These are phyloP conservation scores for Amoebophrya sp. DNA, from an alignment of 169 alveolate species.

Conservation along the genomic window DNA sequence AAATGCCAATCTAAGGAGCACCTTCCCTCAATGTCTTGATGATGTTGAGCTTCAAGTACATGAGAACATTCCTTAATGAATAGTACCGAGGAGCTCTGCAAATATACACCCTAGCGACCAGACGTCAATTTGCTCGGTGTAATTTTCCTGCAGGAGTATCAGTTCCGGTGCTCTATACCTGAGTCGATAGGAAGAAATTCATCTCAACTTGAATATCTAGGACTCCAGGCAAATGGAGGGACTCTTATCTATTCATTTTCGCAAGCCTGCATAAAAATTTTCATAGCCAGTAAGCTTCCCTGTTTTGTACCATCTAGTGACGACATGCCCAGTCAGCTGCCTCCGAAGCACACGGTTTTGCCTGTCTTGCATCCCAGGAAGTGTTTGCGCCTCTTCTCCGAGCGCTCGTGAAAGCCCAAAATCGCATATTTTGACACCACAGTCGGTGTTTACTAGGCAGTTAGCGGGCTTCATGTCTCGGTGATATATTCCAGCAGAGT, in stretches of 20 bases:
- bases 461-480: conserved; percentile 88
- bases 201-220: neutral
- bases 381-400: neutral
- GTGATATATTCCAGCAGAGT: conserved; percentile 82
- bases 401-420: neutral
- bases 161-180: conserved; percentile 99
- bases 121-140: conserved; percentile 93
- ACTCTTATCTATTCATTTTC: neutral
- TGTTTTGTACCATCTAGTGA: conserved; percentile 59
- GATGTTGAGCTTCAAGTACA: too few relatives aligned
- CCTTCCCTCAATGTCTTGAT: too few relatives aligned
- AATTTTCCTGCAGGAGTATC: conserved; percentile 88
- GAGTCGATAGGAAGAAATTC: neutral
- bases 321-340: conserved; percentile 92
- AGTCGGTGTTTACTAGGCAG: conserved; percentile 92
- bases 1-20: too few relatives aligned
- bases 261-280: neutral
- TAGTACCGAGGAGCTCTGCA: conserved; percentile 84
- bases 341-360: neutral
- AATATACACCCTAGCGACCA: conserved; percentile 95
- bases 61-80: too few relatives aligned
- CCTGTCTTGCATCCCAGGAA: neutral
- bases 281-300: neutral
- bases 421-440: conserved; percentile 82
- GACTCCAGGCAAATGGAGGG: neutral